phyloP scores from a whole-genome alignment of 139 green algal species.

The Tetraselmis chui region DNA sequence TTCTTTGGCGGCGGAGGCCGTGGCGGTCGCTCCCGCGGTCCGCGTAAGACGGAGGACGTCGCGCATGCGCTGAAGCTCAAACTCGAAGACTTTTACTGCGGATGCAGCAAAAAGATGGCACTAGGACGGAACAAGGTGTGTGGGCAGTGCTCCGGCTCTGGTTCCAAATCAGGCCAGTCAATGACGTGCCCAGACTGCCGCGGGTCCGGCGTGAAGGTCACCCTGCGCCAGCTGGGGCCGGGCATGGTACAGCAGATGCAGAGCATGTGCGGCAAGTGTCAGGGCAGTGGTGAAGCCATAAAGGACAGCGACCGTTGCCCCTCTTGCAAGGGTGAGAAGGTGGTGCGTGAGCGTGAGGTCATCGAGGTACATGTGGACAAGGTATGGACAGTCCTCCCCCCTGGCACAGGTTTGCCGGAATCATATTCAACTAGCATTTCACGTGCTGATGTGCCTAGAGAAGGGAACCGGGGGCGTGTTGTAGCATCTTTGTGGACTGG shows the following conservation, averaged over 20 bases:
- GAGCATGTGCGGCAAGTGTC: slow-evolving; percentile 74
- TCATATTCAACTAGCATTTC: no score
- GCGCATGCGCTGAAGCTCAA: slow-evolving; percentile 85
- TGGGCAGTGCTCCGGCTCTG: slow-evolving; percentile 72
- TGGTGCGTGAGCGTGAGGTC: neutral
- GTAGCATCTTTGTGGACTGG: no score
- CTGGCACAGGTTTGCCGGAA: no score
- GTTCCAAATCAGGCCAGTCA: slow-evolving; percentile 78
- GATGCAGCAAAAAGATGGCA: slow-evolving; percentile 81
- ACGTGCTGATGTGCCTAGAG: no score
- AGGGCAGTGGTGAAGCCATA: slow-evolving; percentile 48
- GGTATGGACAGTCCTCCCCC: neutral
- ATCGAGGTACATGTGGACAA: neutral
- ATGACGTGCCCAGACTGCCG: neutral
- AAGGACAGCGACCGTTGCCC: neutral
- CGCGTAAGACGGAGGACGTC: slow-evolving; percentile 89
- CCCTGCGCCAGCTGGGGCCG: slow-evolving; percentile 85
- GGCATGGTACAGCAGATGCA: slow-evolving; percentile 99
- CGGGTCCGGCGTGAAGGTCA: slow-evolving; percentile 69
- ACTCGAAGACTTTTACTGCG: slow-evolving; percentile 89
- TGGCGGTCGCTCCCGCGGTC: slow-evolving; percentile 29
- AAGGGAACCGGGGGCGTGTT: no score
- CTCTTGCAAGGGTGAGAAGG: neutral
- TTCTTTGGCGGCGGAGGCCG: slow-evolving; percentile 61
- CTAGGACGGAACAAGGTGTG: slow-evolving; percentile 88